Percentiles rank a stretch among this genome's conserved stretches.
These are phyloP conservation scores for Saccharomycopsis babjevae DNA, from an alignment of 805 yeast species.

Conservation along the genomic window DNA sequence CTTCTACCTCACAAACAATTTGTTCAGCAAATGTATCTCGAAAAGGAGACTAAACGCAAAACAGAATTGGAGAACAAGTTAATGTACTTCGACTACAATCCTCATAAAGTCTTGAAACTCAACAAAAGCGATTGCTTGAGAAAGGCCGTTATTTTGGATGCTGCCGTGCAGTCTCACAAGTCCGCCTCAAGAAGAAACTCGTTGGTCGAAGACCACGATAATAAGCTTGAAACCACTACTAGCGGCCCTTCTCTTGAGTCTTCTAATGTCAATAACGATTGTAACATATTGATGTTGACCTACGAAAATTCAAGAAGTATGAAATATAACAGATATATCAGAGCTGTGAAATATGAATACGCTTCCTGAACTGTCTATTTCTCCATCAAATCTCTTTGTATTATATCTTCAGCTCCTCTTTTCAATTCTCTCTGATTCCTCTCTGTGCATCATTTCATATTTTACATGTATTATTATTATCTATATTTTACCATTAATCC, in stretches of 20 bases:
- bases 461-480: neutral
- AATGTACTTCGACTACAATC: neutral
- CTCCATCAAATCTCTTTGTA: neutral
- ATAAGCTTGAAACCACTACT: too few species aligned
- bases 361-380: neutral
- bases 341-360: neutral
- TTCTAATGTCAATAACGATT: neutral
- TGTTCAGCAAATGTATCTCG: neutral
- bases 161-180: neutral
- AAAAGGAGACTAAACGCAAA: neutral
- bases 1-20: neutral
- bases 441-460: neutral
- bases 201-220: neutral
- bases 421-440: too few species aligned
- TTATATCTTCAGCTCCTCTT: neutral
- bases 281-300: neutral
- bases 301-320: neutral
- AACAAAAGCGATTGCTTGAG: neutral
- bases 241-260: too few species aligned
- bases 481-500: neutral
- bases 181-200: neutral
- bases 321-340: neutral
- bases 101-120: neutral
- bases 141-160: neutral
- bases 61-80: neutral